Conservation (phyloP, 1,284 basidiomycete species). For the Leccinum huronense region DNA sequence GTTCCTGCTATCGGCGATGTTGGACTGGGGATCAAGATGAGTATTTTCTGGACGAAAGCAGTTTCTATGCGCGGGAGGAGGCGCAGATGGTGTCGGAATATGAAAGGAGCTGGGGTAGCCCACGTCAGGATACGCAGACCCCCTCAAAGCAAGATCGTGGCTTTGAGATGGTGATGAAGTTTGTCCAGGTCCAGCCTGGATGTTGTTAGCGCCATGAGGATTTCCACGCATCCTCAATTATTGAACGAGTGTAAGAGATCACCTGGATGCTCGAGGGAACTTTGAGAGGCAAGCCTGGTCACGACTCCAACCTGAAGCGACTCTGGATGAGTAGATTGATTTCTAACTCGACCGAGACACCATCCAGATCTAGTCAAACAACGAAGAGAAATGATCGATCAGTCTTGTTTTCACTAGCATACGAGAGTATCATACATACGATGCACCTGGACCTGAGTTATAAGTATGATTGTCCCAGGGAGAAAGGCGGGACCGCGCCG, state of each 20-base stretch:
- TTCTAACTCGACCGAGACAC: conserved; percentile 24
- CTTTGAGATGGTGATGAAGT: conserved; percentile 4
- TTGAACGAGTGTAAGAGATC: conserved; percentile 17
- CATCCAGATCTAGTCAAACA: conserved; percentile 7
- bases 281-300: conserved; percentile 3
- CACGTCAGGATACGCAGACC: conserved; percentile 7
- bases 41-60: conserved; percentile 3
- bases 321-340: conserved; percentile 12
- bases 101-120: conserved; percentile 16
- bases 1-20: conserved; percentile 13
- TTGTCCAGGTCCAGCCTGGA: conserved; percentile 27
- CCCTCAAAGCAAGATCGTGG: conserved; percentile 3
- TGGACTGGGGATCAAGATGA: conserved; percentile 17
- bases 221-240: conserved; percentile 21
- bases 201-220: conserved; percentile 6
- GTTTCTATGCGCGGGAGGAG: conserved; percentile 10
- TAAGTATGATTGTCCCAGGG: background rate
- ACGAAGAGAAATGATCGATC: background rate
- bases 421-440: background rate
- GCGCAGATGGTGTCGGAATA: conserved; percentile 6
- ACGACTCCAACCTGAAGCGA: conserved; percentile 4
- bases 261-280: conserved; percentile 18
- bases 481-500: conserved; percentile 1
- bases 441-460: background rate
- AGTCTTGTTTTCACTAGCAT: background rate